Evolutionary conservation across 2,329 filamentous ascomycete genomes (phyloP), one percentile per base, ranked within the genome.

Genomic region (Nigrospora sphaerica): DNA sequence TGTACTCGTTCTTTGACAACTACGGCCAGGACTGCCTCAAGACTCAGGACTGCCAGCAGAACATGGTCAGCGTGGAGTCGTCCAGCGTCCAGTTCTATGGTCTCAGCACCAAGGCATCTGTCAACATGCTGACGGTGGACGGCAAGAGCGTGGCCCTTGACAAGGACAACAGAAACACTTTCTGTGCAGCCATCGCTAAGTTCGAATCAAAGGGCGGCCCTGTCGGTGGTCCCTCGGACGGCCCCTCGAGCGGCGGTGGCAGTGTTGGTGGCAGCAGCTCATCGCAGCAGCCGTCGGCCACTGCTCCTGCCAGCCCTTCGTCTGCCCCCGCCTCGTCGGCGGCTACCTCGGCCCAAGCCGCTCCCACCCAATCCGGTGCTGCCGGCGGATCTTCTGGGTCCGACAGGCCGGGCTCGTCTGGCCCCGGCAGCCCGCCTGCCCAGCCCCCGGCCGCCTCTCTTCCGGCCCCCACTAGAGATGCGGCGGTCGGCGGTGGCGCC

Each of bases 1-100:
- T 91, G 49, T 92, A 43, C 23, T 37, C 39, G 13, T 92, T 92
- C 77, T 92, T 89, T 60, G 79, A 92, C 64, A 88, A 90, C 73
- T 92, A 92, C 67, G 71, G 68, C 34, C 85, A 90, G 65, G 72
- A 73, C 16, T 93, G 88, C 57, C 75, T 91, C 14, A 64, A 67
- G 34, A 74, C 73, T 11, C 77, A 86, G 62, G 79, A 77, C 54
- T 93, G 88, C 70, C 88, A 92, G 66, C 74, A 83, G 48, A 85
- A 89, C 67, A 90, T 93, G 69, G 75, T 91, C 40, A 81, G 80
- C 54, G 70, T 92, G 33, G 82, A 89, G 64, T 77, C 78, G 60
- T 86, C 73, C 44, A 62, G 64, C 17, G 72, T 88, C 35, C 71
- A 80, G 54, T 63, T 91, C 34, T 87, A 78, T 52, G 86, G 79